Evolutionary conservation across 2,329 filamentous ascomycete species (phyloP).

Genomic region (Trichoderma lentiforme): DNA sequence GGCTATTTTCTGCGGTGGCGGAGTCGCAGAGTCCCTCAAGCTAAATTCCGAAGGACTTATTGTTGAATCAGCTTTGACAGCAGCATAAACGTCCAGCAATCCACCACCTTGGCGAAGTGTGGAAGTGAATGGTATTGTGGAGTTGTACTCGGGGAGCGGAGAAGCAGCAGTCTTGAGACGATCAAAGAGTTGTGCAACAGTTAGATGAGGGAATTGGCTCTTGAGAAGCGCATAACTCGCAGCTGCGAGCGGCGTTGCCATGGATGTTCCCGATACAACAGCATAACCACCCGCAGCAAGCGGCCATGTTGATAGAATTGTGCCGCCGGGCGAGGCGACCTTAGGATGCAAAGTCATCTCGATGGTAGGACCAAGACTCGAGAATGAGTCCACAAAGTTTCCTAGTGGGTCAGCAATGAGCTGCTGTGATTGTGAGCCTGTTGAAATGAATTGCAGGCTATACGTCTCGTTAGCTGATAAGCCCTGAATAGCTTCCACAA

Average conservation of each 20-base stretch:
- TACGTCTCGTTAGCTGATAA: no score
- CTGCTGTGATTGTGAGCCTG: no score
- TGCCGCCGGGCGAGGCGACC: constrained; percentile 38
- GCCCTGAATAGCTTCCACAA: no score
- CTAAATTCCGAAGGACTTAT: background rate
- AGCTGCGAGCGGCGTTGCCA: constrained; percentile 44
- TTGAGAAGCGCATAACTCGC: constrained; percentile 36
- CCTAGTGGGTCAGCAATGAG: background rate
- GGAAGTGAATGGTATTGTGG: background rate
- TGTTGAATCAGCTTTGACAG: background rate
- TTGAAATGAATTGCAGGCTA: background rate
- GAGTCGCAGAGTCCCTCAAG: background rate
- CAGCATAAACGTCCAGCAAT: background rate
- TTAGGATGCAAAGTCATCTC: constrained; percentile 41
- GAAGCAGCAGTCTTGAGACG: background rate
- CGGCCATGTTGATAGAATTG: constrained; percentile 46
- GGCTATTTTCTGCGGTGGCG: background rate
- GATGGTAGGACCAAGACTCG: constrained; percentile 43
- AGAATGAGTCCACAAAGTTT: background rate
- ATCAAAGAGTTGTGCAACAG: background rate
- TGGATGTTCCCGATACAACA: constrained; percentile 45
- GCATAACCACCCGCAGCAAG: constrained; percentile 35
- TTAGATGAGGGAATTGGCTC: constrained; percentile 1
- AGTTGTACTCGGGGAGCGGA: background rate
- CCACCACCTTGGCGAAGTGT: constrained; percentile 2